Evolutionary conservation across 495 filamentous ascomycete species (phyloP).

Genomic region (Cryomyces minteri): DNA sequence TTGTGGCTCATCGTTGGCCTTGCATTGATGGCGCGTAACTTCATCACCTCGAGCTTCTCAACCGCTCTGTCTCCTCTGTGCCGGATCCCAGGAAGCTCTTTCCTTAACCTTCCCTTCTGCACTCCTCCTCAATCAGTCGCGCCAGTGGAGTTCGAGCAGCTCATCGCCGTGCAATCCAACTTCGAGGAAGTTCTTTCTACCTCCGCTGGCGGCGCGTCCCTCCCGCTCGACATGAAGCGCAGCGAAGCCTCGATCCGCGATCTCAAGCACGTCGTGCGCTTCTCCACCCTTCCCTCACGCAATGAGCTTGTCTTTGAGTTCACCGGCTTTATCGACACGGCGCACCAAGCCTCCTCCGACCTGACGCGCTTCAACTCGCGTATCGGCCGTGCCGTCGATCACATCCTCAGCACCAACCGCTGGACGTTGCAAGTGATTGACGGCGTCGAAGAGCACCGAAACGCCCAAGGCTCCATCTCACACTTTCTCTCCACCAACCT

Average conservation of each 20-base stretch:
- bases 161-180: conserved; percentile 44
- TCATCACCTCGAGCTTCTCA: conserved; percentile 27
- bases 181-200: conserved; percentile 50
- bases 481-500: conserved; percentile 21
- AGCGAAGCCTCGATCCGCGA: conserved; percentile 57
- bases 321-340: conserved; percentile 43
- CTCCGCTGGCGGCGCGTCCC: conserved; percentile 33
- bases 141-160: conserved; percentile 41
- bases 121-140: conserved; percentile 5
- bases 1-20: conserved; percentile 31
- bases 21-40: conserved; percentile 29
- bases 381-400: conserved; percentile 50
- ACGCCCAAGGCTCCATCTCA: conserved; percentile 19
- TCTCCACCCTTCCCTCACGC: conserved; percentile 25
- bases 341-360: conserved; percentile 33
- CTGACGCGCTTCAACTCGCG: conserved; percentile 49
- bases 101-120: conserved; percentile 43
- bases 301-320: conserved; percentile 52
- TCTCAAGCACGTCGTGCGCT: conserved; percentile 45
- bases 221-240: conserved; percentile 52
- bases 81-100: conserved; percentile 38
- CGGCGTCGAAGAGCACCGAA: conserved; percentile 22
- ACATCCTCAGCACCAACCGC: conserved; percentile 44
- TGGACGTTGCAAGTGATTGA: conserved; percentile 37
- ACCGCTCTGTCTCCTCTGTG: conserved; percentile 40